Base-by-base conservation (phyloP, 495 filamentous ascomycete genomes). In the Hypoxylon fragiforme region DNA sequence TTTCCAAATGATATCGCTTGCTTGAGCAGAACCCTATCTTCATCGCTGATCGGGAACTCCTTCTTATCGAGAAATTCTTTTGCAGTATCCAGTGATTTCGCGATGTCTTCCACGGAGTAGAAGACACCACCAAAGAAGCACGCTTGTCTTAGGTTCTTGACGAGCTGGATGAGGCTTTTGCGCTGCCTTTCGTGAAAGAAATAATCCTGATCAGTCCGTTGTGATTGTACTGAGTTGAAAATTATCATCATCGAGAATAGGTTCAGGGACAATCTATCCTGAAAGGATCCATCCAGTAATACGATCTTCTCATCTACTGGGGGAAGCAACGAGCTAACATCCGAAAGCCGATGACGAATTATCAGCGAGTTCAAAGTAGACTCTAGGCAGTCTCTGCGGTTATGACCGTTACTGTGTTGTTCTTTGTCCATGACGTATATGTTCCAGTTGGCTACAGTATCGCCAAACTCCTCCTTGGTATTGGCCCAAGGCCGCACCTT, bases 201-300 rank as follows among this genome's bases (percentile, higher is more conserved):
- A 62, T 96, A 97, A 63, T 97, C 92, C 22, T 77, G 74, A 60
- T 91, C 92, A 4, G 77, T 79, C 9, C 91, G 77, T 58, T 96
- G 88, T 3, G 90, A 95, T n/a, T 91, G 92, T 5, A 97, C 84
- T 1, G 91, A 84, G 66, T 97, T 97, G 44, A 89, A 83, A 11
- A 87, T 84, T 20, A 96, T 78, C 60, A 85, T 82, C 55, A 90
- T 84, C 1, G 88, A 81, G 63, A 97, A 96, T 2, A 94, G 72
- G 61, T 96, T 97, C 19, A 92, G 79, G 1, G 84, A 88, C 9
- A 97, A 63, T 54, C 83, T 87, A 70, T 97, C 92, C 57, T 91
- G 88, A 57, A 86, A 88, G 3, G 84, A 90, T 1, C 90, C 90
- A 54, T 91, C 83, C 11, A 97, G 77, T 50, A 86, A 79, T 3